Evolutionary conservation across 1,284 basidiomycete genomes (phyloP), one percentile per base, ranked within the genome.

Genomic region (Caloboletus firmus): DNA sequence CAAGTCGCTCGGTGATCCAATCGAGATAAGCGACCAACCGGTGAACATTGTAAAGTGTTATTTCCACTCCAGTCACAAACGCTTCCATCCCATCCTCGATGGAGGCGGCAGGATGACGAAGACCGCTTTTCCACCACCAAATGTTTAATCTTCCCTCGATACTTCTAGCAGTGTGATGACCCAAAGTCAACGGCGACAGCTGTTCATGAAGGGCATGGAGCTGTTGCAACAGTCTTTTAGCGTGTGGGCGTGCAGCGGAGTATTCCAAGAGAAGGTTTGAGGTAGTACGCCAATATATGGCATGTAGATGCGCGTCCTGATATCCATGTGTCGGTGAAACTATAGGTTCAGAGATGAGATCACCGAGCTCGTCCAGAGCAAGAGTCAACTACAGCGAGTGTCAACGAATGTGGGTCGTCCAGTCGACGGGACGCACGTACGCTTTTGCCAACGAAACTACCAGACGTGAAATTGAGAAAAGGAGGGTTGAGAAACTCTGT

Each of bases 201-300:
- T 48, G 52, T 26, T 22, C 58, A 22, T 59, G 68, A 5, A 66
- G 44, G 5, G 44, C 40, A 28, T 36, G 56, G 8, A 72, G 13
- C 18, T 52, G 54, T 37, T 51, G 54, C 15, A 57, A 46, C 3
- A 70, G 15, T 32, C 39, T 55, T 49, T 47, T 54, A 17, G 54
- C 56, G 13, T 56, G 71, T 10, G 52, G 57, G 34, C 67, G 65
- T n/a, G 63, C 59, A 31, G 68, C 65, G 7, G 67, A 69, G 49
- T 71, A 72, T 53, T 71, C 70, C 30, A 69, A 51, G n/a, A 72
- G 61, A 13, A 69, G 66, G 41, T 69, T 69, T 8, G 70, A 69
- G 1, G 68, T 36, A 4, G 65, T 67, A 34, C 67, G 70, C 58
- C 58, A 67, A 48, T 61, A 68, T 49, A 72, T 62, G 6, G 62